Base-by-base conservation (phyloP, 2,329 filamentous ascomycete species). In the Orbilia oligospora region DNA sequence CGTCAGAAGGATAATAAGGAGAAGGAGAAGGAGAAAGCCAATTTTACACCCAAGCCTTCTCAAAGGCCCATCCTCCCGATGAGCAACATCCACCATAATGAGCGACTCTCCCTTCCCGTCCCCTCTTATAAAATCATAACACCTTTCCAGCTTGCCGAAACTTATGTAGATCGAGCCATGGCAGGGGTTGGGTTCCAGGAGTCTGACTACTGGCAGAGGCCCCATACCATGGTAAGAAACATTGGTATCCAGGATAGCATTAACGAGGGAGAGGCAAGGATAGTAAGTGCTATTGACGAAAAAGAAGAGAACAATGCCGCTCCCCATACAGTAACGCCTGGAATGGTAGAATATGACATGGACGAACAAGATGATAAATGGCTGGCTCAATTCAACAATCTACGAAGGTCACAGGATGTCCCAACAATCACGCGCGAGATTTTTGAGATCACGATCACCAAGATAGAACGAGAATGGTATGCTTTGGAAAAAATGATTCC, bases 391-490 rank as follows among this genome's bases (percentile, higher is more conserved):
- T 90, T 95, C 83, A 99, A 99, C 82, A 86, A 87, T 12, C 90
- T 92, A 82, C 90, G 96, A 73, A 92, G 91, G 83, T 88, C 89
- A 24, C 89, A 92, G 81, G 90, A 91, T 55, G 89, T 93, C 22
- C 93, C 97, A 81, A 88, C 90, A 1, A 96, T 99, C 82, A 97
- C 94, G 61, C 93, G 94, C 20, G 94, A 97, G 80, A 90, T 97
- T 64, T 97, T 99, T 83, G 96, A 99, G 84, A 97, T 98, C 80
- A 97, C 94, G 16, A 97, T 99, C 86, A 99, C 96, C 9, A 97
- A 97, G 84, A 97, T 99, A 76, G 96, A 99, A 84, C 97, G 97
- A 85, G 95, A 98, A 84, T 99, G 96, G 93, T 93, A 98, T 84
- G 92, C 93, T 5, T 87, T 99, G 6, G 96, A 99, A 84, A 97